Evolutionary conservation across 2,329 filamentous ascomycete species (phyloP).

Genomic region (Ophiostoma piceae): DNA sequence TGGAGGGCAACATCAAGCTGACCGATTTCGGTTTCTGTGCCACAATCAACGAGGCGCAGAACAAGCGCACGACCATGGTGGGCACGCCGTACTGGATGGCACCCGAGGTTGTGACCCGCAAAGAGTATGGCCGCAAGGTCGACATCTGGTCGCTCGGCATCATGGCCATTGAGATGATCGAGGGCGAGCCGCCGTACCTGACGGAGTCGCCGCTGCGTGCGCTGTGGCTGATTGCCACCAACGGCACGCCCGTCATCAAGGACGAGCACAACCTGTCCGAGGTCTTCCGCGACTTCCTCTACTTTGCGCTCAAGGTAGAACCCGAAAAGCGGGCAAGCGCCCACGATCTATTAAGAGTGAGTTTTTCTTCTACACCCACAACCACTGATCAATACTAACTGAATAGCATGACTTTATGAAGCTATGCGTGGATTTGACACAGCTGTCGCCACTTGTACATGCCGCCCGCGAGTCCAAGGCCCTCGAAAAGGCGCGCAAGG

Average conservation of each 20-base stretch:
- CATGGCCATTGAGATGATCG: conserved; percentile 99
- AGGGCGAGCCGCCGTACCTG: conserved; percentile 93
- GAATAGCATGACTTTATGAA: conserved; percentile 74
- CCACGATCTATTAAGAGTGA: conserved; percentile 84
- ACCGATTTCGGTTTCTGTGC: conserved; percentile 98
- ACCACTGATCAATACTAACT: conserved; percentile 26
- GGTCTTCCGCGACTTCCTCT: conserved; percentile 85
- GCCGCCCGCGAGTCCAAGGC: conserved; percentile 79
- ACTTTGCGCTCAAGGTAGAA: conserved; percentile 91
- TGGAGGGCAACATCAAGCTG: conserved; percentile 95
- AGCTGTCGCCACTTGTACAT: conserved; percentile 79
- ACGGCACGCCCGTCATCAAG: conserved; percentile 91
- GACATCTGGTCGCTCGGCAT: conserved; percentile 98
- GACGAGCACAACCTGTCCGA: conserved; percentile 76
- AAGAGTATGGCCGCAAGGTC: conserved; percentile 97
- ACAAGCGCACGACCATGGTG: conserved; percentile 98
- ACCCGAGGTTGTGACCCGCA: conserved; percentile 91
- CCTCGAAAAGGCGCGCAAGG: conserved; percentile 75
- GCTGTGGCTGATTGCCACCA: conserved; percentile 92
- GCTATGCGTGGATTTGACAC: conserved; percentile 64
- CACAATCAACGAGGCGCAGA: conserved; percentile 94
- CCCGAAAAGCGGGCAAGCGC: conserved; percentile 95
- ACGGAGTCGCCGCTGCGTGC: conserved; percentile 91
- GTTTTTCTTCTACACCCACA: conserved; percentile 34
- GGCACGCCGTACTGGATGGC: conserved; percentile 99